Base-by-base conservation (phyloP, 2,329 filamentous ascomycete species). In the Helotiales sp. region DNA sequence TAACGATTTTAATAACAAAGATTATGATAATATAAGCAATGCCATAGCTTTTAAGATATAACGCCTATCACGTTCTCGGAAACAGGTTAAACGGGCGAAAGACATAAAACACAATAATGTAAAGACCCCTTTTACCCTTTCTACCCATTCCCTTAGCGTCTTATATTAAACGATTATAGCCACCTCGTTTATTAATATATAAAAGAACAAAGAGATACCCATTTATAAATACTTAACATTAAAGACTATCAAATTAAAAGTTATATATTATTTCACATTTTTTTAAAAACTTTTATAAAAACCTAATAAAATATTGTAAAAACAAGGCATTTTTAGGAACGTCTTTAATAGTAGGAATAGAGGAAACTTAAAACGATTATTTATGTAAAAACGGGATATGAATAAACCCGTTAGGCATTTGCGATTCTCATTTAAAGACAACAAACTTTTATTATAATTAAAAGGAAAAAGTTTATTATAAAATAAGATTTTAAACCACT, bases 181-280 rank as follows among this genome's bases (percentile, higher is more conserved):
- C 30, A 63, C 30, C 57, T 69, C 58, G 34, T 64, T 58, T 61
- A 32, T 55, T 10, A 52, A 32, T 65, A 61, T 62, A 28, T 34
- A 69, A 26, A 65, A 68, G 68, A 70, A 68, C 61, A 65, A 70
- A 67, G 68, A 67, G 61, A 65, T 71, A 22, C 67, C 63, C 34
- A 65, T 71, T 52, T 57, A 64, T 45, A 58, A 65, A 66, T 65
- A 61, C 63, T 64, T 70, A 34, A 67, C 61, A 58, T 58, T 71
- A 28, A 67, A 71, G 64, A 69, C 65, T 2, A 45, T 69, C 54
- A 55, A 63, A 22, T 71, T 54, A 50, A 67, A 69, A 67, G 64
- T 71, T 28, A 40, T 69, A 26, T 71, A 71, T 64, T 67, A 40
- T 65, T 67, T 70, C 37, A 69, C 64, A 65, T 69, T 70, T 67